Conservation (phyloP, 805 yeast species). For the Candida gorgasii region DNA sequence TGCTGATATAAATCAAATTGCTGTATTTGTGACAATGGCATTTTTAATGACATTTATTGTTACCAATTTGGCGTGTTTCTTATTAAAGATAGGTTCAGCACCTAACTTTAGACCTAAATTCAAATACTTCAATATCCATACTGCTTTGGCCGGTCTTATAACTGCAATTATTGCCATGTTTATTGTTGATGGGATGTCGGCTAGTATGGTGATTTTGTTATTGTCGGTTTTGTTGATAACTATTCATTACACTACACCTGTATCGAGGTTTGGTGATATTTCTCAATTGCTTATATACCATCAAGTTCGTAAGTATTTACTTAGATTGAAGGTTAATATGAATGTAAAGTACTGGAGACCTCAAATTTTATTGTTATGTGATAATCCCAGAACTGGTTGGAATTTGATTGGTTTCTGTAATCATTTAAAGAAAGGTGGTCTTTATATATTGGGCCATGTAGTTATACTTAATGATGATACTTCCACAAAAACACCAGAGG, state of each 20-base stretch:
- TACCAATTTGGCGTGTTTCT: conserved; percentile 89
- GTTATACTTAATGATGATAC: conserved; percentile 55
- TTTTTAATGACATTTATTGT: conserved; percentile 94
- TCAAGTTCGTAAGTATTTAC: conserved; percentile 88
- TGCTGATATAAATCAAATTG: conserved; percentile 91
- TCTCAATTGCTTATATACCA: conserved; percentile 94
- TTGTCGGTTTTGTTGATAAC: conserved; percentile 66
- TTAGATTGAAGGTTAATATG: conserved; percentile 77
- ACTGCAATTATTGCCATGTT: conserved; percentile 84
- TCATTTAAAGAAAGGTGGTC: conserved; percentile 91
- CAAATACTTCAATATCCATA: conserved; percentile 75
- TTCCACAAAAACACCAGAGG: conserved; percentile 22
- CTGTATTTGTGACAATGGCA: conserved; percentile 95
- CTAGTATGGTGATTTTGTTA: conserved; percentile 69
- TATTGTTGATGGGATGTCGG: conserved; percentile 89
- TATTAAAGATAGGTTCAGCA: conserved; percentile 85
- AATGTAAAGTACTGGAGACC: conserved; percentile 99
- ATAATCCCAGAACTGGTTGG: conserved; percentile 92
- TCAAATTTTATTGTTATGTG: conserved; percentile 83
- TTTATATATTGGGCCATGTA: conserved; percentile 91
- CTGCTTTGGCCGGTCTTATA: conserved; percentile 77
- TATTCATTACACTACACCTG: conserved; percentile 90
- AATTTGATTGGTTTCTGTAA: conserved; percentile 89
- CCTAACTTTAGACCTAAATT: conserved; percentile 99
- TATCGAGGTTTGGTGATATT: conserved; percentile 98